These are phyloP conservation scores for Plasmodium adleri DNA, from an alignment of 169 alveolate species.

Conservation along the genomic window DNA sequence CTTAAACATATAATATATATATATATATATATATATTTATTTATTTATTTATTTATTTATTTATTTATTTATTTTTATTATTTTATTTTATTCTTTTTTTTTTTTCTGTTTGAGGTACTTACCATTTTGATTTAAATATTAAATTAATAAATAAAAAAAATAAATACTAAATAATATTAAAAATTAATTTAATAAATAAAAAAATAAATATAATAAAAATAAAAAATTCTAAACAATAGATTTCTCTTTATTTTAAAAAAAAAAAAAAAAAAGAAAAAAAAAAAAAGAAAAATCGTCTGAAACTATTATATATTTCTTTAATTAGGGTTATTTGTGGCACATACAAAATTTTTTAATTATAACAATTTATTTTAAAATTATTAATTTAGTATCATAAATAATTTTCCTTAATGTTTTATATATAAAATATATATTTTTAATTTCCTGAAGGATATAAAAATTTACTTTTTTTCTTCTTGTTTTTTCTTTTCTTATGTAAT, in stretches of 20 bases:
- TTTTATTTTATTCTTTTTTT: too few relatives aligned
- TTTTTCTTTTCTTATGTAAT: too few relatives aligned
- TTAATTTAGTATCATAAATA: neutral
- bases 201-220: neutral
- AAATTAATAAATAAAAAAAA: neutral
- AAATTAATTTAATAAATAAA: neutral
- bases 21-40: too few relatives aligned
- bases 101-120: too few relatives aligned
- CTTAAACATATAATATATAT: too few relatives aligned
- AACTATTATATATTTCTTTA: neutral
- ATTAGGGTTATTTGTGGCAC: neutral
- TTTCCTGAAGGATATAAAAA: too few relatives aligned
- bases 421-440: too few relatives aligned
- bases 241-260: neutral
- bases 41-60: too few relatives aligned
- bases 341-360: constrained; percentile 3
- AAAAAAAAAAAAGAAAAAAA: neutral
- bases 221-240: neutral
- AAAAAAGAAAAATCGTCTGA: neutral
- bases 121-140: too few relatives aligned
- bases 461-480: too few relatives aligned
- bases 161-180: neutral
- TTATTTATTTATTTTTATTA: too few relatives aligned
- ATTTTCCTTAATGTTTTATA: neutral
- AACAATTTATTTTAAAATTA: constrained; percentile 7